Conservation (phyloP, 148 eudicot genomes). For the Camellia granthamiana region DNA sequence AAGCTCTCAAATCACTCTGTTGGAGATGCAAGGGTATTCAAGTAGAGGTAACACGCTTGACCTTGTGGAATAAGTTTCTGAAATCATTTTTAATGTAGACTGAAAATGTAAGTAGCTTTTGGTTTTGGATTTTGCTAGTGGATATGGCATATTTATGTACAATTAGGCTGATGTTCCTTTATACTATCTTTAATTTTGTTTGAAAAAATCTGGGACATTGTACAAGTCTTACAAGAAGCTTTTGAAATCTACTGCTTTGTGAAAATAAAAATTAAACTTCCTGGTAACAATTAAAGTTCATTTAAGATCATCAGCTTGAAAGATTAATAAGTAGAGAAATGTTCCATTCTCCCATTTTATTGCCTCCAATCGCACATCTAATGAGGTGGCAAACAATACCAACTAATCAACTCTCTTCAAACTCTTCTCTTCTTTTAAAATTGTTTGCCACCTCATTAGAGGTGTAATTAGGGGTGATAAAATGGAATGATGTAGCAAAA, state of each 20-base stretch:
- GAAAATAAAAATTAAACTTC: background rate
- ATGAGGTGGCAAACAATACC: too few relatives aligned
- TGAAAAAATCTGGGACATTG: background rate
- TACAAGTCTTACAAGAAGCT: background rate
- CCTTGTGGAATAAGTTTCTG: background rate
- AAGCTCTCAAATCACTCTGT: constrained; percentile 86
- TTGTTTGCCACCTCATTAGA: too few relatives aligned
- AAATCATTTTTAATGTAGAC: background rate
- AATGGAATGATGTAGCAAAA: too few relatives aligned
- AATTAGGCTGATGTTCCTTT: background rate
- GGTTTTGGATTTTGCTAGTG: background rate
- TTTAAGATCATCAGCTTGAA: too few relatives aligned
- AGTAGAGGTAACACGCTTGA: constrained; percentile 60
- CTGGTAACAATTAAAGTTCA: too few relatives aligned
- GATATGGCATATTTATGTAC: background rate
- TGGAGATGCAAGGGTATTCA: constrained; percentile 96
- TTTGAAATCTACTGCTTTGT: constrained; percentile 1
- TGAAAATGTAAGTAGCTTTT: background rate
- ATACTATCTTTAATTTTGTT: background rate
- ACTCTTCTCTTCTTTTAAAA: too few relatives aligned
- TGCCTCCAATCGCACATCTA: too few relatives aligned
- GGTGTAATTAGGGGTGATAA: too few relatives aligned
- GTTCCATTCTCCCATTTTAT: too few relatives aligned
- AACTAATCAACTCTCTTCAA: too few relatives aligned
- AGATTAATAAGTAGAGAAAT: too few relatives aligned